Evolutionary conservation across 2,329 filamentous ascomycete species (phyloP).

Genomic region (Cladosporium sp.): DNA sequence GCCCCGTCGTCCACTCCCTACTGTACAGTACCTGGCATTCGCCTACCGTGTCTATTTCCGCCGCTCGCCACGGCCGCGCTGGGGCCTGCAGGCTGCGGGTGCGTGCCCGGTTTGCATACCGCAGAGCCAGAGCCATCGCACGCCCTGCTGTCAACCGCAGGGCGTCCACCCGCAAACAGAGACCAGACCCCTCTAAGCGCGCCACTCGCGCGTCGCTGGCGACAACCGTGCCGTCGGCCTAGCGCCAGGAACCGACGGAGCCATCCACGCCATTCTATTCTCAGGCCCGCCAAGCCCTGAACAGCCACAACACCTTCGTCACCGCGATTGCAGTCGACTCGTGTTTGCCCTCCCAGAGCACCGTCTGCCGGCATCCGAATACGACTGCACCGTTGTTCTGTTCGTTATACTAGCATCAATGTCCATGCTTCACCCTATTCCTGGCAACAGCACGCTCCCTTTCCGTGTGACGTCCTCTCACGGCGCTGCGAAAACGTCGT

Average conservation of each 20-base stretch:
- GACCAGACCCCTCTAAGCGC: background rate
- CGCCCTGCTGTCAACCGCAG: no score
- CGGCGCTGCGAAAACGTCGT: no score
- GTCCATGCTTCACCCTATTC: no score
- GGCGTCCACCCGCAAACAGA: background rate
- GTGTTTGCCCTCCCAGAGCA: background rate
- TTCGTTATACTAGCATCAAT: no score
- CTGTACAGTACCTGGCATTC: background rate
- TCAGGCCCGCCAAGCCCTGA: background rate
- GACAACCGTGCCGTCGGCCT: background rate
- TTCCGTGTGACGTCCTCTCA: no score
- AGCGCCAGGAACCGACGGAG: background rate
- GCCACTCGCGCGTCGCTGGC: background rate
- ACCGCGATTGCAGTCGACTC: background rate
- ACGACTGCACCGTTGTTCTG: no score
- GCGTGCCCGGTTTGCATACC: no score
- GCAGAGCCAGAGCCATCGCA: no score
- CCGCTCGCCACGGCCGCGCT: background rate
- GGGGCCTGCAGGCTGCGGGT: background rate
- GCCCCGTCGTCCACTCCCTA: background rate
- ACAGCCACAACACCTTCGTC: background rate
- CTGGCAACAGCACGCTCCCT: no score
- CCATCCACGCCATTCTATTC: background rate
- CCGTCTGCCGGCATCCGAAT: no score
- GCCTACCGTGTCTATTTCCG: background rate